Evolutionary conservation across 176 grass and related monocot genomes (phyloP).

Genomic region (Carex pumila): DNA sequence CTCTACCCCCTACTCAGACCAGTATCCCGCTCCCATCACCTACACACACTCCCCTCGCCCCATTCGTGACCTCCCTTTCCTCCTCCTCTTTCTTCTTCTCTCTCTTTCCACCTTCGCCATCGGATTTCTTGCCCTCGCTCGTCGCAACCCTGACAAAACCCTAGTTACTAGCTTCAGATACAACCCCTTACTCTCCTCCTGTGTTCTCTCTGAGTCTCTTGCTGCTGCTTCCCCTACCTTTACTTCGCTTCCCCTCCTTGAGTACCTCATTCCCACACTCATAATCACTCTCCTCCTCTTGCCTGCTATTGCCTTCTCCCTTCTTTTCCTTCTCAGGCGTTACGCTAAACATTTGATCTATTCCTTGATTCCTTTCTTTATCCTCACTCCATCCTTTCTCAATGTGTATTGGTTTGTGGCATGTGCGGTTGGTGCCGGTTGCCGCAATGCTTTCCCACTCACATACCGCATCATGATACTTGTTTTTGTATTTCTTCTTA

Average conservation of each 20-base stretch:
- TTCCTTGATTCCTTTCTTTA: slow-evolving; percentile 34
- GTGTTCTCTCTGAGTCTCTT: slow-evolving; percentile 14
- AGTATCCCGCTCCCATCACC: slow-evolving; percentile 27
- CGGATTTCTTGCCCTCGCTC: slow-evolving; percentile 26
- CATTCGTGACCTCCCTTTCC: slow-evolving; percentile 32
- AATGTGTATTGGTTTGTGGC: slow-evolving; percentile 46
- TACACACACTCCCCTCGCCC: slow-evolving; percentile 37
- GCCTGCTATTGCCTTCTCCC: slow-evolving; percentile 12
- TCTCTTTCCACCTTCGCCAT: slow-evolving; percentile 29
- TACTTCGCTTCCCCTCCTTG: slow-evolving; percentile 8
- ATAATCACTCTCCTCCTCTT: slow-evolving; percentile 32
- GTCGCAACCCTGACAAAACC: slow-evolving; percentile 20
- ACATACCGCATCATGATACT: slow-evolving; percentile 33
- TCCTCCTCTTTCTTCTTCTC: slow-evolving; percentile 41
- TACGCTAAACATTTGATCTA: slow-evolving; percentile 39
- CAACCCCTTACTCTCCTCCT: slow-evolving; percentile 25
- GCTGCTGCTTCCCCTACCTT: neutral
- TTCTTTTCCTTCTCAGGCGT: slow-evolving; percentile 28
- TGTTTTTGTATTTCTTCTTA: slow-evolving; percentile 33
- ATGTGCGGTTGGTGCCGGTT: slow-evolving; percentile 1
- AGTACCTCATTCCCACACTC: slow-evolving; percentile 32
- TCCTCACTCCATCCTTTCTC: slow-evolving; percentile 36
- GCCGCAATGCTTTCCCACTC: slow-evolving; percentile 25
- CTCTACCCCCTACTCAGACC: neutral
- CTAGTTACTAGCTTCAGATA: slow-evolving; percentile 16